Conservation (phyloP, 129 eudicot species). For the Pittosporum tobira region DNA sequence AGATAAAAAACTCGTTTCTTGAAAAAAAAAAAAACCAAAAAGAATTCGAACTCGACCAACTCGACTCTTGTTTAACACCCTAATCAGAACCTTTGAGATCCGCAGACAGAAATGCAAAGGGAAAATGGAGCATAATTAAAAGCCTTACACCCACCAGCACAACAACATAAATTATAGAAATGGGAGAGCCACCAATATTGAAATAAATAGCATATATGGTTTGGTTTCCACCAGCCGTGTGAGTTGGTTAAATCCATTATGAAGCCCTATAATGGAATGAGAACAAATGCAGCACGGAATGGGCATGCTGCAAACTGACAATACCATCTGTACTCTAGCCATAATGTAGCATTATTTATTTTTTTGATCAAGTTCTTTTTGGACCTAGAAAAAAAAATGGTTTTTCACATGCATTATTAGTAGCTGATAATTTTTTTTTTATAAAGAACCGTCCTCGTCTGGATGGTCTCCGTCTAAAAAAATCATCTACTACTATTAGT, state of each 20-base stretch:
- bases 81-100: too few species aligned
- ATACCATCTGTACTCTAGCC: not conserved
- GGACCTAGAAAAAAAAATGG: not conserved
- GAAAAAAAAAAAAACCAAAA: too few species aligned
- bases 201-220: constrained; percentile 1
- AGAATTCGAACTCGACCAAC: too few species aligned
- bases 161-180: not conserved
- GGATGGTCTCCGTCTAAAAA: too few species aligned
- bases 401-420: too few species aligned
- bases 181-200: not conserved
- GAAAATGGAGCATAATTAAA: not conserved
- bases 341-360: not conserved
- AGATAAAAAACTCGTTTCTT: too few species aligned
- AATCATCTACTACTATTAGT: too few species aligned
- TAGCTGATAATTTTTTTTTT: too few species aligned
- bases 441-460: too few species aligned
- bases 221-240: not conserved
- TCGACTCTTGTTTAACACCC: too few species aligned
- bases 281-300: not conserved
- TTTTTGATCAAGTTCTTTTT: not conserved
- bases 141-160: constrained; percentile 16
- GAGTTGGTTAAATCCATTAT: not conserved
- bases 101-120: too few species aligned
- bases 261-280: not conserved
- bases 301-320: not conserved